These are phyloP conservation scores for Chaetomium olivaceum DNA, from an alignment of 2,329 filamentous ascomycete genomes.

Conservation along the genomic window DNA sequence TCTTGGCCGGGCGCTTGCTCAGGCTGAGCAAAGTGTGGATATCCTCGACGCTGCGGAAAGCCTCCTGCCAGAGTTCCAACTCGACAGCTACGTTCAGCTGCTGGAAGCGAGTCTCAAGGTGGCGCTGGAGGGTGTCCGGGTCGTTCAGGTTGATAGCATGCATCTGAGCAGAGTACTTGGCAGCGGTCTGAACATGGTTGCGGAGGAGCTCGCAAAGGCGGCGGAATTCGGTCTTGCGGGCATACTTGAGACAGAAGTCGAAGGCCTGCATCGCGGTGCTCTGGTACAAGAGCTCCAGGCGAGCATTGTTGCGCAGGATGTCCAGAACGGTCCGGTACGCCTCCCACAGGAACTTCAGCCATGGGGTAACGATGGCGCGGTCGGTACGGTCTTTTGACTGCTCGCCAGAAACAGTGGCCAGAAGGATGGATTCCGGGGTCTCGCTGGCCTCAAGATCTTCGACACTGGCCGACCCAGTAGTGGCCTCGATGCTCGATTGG, in stretches of 20 bases:
- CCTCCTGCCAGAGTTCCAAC: conserved; percentile 98
- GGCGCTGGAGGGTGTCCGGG: conserved; percentile 93
- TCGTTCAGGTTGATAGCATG: conserved; percentile 99
- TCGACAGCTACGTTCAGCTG: conserved; percentile 98
- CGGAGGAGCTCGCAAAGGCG: conserved; percentile 96
- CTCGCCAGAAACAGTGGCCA: conserved; percentile 96
- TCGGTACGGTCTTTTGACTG: conserved; percentile 97
- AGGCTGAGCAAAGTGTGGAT: conserved; percentile 96
- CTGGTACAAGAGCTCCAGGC: conserved; percentile 97
- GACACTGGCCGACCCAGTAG: conserved; percentile 69
- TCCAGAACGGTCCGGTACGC: conserved; percentile 98
- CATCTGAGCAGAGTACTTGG: conserved; percentile 99
- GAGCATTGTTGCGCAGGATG: conserved; percentile 98
- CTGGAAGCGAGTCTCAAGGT: conserved; percentile 96
- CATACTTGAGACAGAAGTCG: conserved; percentile 97
- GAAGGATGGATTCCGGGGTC: conserved; percentile 95
- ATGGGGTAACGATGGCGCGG: conserved; percentile 95
- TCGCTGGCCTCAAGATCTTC: conserved; percentile 97
- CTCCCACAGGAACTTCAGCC: conserved; percentile 99
- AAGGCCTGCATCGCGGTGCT: conserved; percentile 97
- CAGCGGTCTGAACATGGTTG: conserved; percentile 97
- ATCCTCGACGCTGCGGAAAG: conserved; percentile 98
- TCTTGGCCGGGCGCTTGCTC: conserved; percentile 97
- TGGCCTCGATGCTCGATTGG: conserved; percentile 80
- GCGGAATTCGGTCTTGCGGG: conserved; percentile 98